These are phyloP conservation scores for Coniferiporia sulphurascens DNA, from an alignment of 1,284 basidiomycete genomes.

Conservation along the genomic window DNA sequence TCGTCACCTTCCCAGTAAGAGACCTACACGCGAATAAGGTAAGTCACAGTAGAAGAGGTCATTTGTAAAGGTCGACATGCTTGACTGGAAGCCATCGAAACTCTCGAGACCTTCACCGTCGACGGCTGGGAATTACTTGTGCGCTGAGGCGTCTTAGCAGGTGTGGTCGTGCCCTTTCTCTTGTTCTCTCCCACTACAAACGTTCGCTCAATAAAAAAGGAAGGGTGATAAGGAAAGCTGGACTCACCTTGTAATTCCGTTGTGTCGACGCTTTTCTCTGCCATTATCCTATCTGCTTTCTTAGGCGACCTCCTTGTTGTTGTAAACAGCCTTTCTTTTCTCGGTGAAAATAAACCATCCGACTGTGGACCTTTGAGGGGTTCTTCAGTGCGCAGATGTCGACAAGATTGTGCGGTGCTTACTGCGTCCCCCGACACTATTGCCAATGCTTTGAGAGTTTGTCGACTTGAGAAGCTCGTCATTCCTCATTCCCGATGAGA, in stretches of 20 bases:
- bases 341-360: neutral
- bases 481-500: neutral
- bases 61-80: neutral
- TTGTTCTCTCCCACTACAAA: neutral
- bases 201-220: neutral
- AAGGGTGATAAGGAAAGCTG: too few species aligned
- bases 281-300: conserved; percentile 4
- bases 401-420: neutral
- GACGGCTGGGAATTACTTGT: neutral
- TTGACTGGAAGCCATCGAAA: conserved; percentile 2
- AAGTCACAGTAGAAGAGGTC: neutral
- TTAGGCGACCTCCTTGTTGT: conserved; percentile 6
- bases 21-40: neutral
- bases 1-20: conserved; percentile 12
- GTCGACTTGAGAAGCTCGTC: neutral
- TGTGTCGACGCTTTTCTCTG: conserved; percentile 8
- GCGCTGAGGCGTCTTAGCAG: neutral
- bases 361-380: neutral
- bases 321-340: neutral
- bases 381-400: neutral
- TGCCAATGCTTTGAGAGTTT: neutral
- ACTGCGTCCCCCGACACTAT: neutral
- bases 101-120: neutral
- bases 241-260: neutral
- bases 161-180: neutral